These are phyloP conservation scores for Xylariaceae sp. DNA, from an alignment of 2,329 filamentous ascomycete genomes.

Conservation along the genomic window DNA sequence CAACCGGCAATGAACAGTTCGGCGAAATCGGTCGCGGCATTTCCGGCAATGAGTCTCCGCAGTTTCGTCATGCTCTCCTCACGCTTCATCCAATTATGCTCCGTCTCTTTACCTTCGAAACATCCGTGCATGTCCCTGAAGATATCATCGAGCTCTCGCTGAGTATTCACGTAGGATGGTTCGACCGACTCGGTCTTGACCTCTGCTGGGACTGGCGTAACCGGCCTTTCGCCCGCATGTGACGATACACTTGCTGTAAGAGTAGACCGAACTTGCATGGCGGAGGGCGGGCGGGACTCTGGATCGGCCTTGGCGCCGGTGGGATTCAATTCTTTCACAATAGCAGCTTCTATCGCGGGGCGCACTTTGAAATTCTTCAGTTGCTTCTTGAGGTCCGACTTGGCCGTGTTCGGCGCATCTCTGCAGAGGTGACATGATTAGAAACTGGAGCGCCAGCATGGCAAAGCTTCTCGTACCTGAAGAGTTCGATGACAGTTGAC, in stretches of 20 bases:
- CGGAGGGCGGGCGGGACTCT: slow-evolving; percentile 39
- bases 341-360: slow-evolving; percentile 76
- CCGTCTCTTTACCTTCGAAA: slow-evolving; percentile 85
- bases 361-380: slow-evolving; percentile 79
- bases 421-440: slow-evolving; percentile 37
- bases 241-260: slow-evolving; percentile 51
- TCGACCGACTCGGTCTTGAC: slow-evolving; percentile 65
- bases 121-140: slow-evolving; percentile 73
- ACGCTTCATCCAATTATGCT: slow-evolving; percentile 84
- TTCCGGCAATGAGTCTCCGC: slow-evolving; percentile 74
- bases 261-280: slow-evolving; percentile 33
- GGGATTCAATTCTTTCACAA: slow-evolving; percentile 67
- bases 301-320: slow-evolving; percentile 35
- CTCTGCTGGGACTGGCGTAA: slow-evolving; percentile 62
- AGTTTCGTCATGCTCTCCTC: slow-evolving; percentile 76
- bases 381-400: slow-evolving; percentile 83
- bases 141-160: slow-evolving; percentile 81
- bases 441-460: not conserved
- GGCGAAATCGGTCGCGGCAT: slow-evolving; percentile 71
- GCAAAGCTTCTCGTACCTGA: slow-evolving; percentile 51
- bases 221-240: slow-evolving; percentile 44
- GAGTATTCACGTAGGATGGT: slow-evolving; percentile 76
- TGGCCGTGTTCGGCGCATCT: slow-evolving; percentile 73
- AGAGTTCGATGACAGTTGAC: slow-evolving; percentile 77
- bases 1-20: slow-evolving; percentile 65